These are phyloP conservation scores for Colletotrichum coccodes DNA, from an alignment of 2,329 filamentous ascomycete genomes.

Conservation along the genomic window DNA sequence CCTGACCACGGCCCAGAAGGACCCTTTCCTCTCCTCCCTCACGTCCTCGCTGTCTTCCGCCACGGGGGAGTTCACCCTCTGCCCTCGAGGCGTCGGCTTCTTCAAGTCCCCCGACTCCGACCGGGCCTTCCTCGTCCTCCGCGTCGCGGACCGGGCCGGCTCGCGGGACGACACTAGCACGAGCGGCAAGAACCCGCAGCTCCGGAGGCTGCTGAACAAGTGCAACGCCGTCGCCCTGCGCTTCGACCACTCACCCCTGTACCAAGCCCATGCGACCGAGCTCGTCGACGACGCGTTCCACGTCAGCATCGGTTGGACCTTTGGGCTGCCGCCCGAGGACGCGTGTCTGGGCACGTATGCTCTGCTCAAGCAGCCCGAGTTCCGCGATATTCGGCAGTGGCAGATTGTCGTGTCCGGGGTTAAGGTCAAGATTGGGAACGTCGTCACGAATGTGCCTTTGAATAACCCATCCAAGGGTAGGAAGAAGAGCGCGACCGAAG, in stretches of 20 bases:
- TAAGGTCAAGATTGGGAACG: constrained; percentile 81
- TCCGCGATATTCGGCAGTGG: constrained; percentile 50
- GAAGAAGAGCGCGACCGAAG: background rate
- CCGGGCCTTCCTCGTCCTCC: constrained; percentile 87
- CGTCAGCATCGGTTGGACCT: constrained; percentile 88
- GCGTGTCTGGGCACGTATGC: constrained; percentile 48
- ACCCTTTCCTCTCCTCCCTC: constrained; percentile 71
- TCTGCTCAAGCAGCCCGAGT: constrained; percentile 38
- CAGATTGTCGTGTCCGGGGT: constrained; percentile 67
- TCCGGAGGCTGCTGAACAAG: constrained; percentile 70
- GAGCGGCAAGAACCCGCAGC: constrained; percentile 57
- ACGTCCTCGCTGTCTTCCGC: constrained; percentile 52
- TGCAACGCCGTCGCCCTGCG: constrained; percentile 72
- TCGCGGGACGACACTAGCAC: constrained; percentile 15
- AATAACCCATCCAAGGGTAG: constrained; percentile 12
- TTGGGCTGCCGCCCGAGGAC: constrained; percentile 62
- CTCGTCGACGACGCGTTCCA: constrained; percentile 72
- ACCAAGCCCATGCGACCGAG: constrained; percentile 51
- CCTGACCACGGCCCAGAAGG: constrained; percentile 77
- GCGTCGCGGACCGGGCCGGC: constrained; percentile 52
- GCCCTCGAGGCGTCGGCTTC: constrained; percentile 54
- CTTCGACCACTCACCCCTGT: constrained; percentile 78
- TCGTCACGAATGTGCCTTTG: constrained; percentile 63
- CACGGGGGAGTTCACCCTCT: constrained; percentile 48
- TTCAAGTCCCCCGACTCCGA: constrained; percentile 65